Base-by-base conservation (phyloP, 306 rosid species). In the Vachellia pachyceras region DNA sequence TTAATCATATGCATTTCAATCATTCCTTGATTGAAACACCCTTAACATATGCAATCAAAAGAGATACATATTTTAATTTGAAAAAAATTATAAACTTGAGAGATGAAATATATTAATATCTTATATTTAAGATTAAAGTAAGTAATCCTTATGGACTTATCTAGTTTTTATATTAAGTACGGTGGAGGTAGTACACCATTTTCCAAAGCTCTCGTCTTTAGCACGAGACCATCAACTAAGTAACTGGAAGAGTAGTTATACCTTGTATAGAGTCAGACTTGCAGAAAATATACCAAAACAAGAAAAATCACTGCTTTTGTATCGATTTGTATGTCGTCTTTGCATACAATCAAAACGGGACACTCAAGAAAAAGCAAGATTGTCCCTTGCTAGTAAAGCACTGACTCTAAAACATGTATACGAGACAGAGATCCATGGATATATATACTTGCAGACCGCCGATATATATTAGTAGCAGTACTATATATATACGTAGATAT, bases 281-380 rank as follows among this genome's bases (percentile, higher is more conserved):
- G 60, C 35, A 37, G 64, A 80, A 55, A 55, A 55, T 54, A 55
- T 12, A 61, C 41, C 46, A 18, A n/a, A 55, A 65, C 33, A 23
- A 58, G 9, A 17, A 66, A 72, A 42, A 50, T 67, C 50, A 37
- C 33, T 55, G 49, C 57, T 76, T 76, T 73, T 72, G 50, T 75
- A 50, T 60, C 63, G 35, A 77, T 83, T 44, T 42, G 55, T 68
- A 13, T 20, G 17, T 3, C 22, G 81, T 73, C 15, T 63, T 69
- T 54, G 54, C 65, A 39, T 78, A 81, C 84, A 77, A 47, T 68
- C 47, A 49, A 73, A 84, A 58, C 37, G 60, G 89, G 82, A 83
- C 89, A 83, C 87, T 74, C 37, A 46, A 78, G 86, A 84, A 85
- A 83, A 86, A 84, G 70, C 29, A 75, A 36, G 42, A 41, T 80